These are phyloP conservation scores for Eucalyptus shirleyi DNA, from an alignment of 345 rosid species.

Conservation along the genomic window DNA sequence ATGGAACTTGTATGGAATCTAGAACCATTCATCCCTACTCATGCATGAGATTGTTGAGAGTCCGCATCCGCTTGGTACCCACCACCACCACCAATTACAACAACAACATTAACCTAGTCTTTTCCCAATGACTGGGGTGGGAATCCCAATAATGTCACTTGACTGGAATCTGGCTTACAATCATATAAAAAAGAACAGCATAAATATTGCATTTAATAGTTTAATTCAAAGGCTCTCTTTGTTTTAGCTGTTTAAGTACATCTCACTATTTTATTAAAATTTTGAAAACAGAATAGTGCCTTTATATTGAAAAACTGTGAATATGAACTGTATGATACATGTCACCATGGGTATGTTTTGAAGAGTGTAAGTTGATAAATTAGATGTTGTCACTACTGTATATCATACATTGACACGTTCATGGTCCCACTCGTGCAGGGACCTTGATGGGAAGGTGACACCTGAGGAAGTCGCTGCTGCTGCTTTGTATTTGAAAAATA, in stretches of 20 bases:
- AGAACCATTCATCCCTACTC: too few species aligned
- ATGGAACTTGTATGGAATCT: too few species aligned
- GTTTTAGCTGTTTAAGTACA: background rate
- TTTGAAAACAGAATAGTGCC: background rate
- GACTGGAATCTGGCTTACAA: background rate
- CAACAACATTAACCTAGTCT: background rate
- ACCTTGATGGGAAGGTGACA: conserved; percentile 79
- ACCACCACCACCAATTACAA: background rate
- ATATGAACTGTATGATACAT: background rate
- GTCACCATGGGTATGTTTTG: background rate
- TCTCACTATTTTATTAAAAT: background rate
- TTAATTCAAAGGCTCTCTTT: background rate
- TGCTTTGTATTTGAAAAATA: conserved; percentile 65
- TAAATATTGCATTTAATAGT: background rate
- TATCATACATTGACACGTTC: background rate
- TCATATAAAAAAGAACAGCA: background rate
- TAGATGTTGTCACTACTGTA: background rate
- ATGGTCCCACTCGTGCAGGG: conserved; percentile 15
- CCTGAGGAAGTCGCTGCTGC: conserved; percentile 87
- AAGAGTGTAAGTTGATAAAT: background rate
- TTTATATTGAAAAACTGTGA: background rate
- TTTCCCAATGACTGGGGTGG: background rate
- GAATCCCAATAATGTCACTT: background rate
- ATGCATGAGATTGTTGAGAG: background rate
- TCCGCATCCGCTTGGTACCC: background rate